Percentiles rank a stretch among this genome's conserved stretches.
Conservation (phyloP, 495 filamentous ascomycete species). For the Podospora australis region DNA sequence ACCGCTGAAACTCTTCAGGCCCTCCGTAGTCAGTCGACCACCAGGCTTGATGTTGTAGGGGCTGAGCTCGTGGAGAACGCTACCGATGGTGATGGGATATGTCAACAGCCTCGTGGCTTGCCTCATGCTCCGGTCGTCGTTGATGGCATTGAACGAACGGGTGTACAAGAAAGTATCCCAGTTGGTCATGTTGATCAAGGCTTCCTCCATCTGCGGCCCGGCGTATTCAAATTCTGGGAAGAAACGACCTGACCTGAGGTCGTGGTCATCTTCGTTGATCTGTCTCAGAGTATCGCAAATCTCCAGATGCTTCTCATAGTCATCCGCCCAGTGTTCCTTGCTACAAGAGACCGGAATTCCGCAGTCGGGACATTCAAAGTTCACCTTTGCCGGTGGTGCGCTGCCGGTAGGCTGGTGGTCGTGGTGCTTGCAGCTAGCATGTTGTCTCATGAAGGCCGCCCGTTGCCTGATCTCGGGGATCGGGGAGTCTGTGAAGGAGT, state of each 20-base stretch:
- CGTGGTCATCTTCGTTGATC: conserved; percentile 98
- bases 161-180: conserved; percentile 97
- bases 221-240: conserved; percentile 95
- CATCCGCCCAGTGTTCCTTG: conserved; percentile 87
- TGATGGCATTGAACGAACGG: conserved; percentile 78
- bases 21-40: conserved; percentile 74
- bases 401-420: conserved; percentile 59
- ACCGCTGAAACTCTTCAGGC: conserved; percentile 89
- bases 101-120: conserved; percentile 90
- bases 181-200: conserved; percentile 91
- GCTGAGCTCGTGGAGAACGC: conserved; percentile 86
- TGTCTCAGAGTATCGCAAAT: conserved; percentile 86
- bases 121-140: conserved; percentile 76
- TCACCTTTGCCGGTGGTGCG: conserved; percentile 66
- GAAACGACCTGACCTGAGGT: conserved; percentile 79
- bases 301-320: conserved; percentile 86
- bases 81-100: conserved; percentile 86
- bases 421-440: conserved; percentile 88
- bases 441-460: conserved; percentile 80
- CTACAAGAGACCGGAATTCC: conserved; percentile 90
- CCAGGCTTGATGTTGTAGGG: conserved; percentile 73
- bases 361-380: conserved; percentile 94
- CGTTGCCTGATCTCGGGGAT: conserved; percentile 74
- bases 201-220: conserved; percentile 80
- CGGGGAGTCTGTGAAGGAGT: conserved; percentile 82